These are phyloP conservation scores for Psilocybe cubensis DNA, from an alignment of 768 basidiomycete species.

Conservation along the genomic window DNA sequence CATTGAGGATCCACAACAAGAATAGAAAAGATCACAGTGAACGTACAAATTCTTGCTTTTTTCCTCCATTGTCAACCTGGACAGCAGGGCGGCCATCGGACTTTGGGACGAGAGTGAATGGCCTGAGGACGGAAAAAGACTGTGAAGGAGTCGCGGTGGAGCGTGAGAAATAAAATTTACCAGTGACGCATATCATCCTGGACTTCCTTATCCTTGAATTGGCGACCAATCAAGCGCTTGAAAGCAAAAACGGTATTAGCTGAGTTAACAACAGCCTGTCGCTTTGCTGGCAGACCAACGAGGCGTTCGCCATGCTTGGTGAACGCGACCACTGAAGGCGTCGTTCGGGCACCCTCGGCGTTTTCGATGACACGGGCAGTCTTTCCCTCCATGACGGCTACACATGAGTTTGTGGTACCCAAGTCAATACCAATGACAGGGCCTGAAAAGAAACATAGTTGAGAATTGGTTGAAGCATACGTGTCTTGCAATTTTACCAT, in stretches of 20 bases:
- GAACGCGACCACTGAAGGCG: conserved; percentile 98
- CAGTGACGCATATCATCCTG: conserved; percentile 88
- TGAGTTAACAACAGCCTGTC: conserved; percentile 96
- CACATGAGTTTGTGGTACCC: conserved; percentile 92
- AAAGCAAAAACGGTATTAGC: conserved; percentile 93
- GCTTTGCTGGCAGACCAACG: conserved; percentile 95
- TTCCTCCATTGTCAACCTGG: conserved; percentile 84
- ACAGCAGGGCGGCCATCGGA: conserved; percentile 79
- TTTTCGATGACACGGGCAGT: conserved; percentile 96
- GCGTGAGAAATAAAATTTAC: conserved; percentile 41
- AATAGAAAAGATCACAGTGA: background rate
- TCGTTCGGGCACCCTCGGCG: conserved; percentile 96
- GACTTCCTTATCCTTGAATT: conserved; percentile 93
- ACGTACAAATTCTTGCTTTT: conserved; percentile 79
- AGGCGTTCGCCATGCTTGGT: conserved; percentile 98
- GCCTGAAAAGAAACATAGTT: conserved; percentile 44
- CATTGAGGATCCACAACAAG: conserved; percentile 9
- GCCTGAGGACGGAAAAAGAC: conserved; percentile 46
- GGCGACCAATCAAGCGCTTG: conserved; percentile 93
- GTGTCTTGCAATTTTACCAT: conserved; percentile 52
- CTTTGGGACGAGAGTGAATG: conserved; percentile 77
- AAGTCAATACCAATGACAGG: conserved; percentile 97
- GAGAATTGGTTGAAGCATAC: background rate
- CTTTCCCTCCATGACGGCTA: conserved; percentile 95
- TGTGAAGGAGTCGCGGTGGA: background rate